Evolutionary conservation across 257 asterid genomes (phyloP), one percentile per base, ranked within the genome.

Genomic region (Capsicum pubescens): DNA sequence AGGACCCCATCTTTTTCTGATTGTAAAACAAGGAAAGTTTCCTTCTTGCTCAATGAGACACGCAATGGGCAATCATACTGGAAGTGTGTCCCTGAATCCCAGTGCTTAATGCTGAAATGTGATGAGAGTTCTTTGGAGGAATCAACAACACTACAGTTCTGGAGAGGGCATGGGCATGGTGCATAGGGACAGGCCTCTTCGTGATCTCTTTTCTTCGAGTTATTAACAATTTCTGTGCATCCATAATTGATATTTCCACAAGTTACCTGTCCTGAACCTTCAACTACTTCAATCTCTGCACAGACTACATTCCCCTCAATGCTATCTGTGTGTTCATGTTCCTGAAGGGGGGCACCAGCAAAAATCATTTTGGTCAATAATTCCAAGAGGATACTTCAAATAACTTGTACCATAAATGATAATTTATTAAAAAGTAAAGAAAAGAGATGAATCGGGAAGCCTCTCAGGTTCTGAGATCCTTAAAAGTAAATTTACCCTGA

Each of bases 161-260:
- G 85, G 60, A 93, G 79, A 74, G 99, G 99, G 92, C 98, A 97
- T 46, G 92, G 90, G 80, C 99, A 96, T 7, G 98, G 99, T 9
- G 95, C 84, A 82, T 82, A 87, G 64, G 77, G 21, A 87, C 99
- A 96, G 86, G 89, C 48, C 79, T 91, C 92, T 86, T 93, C 98
- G 9, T 96, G 99, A 85, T 91, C 89, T 83, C 90, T 90, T 86
- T 92, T 88, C 78, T 86, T 91, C 42, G 84, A 86, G 85, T 87
- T 86, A 64, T 91, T 94, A 74, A 92, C 88, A 16, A 89, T 86
- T 85, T 89, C 92, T 39, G 89, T 46, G 84, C 98, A 96, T 6
- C 99, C 98, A 32, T 92, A 94, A n/a, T 89, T 95, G 71, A 92
- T 84, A 36, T 96, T 92, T 85, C 93, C 86, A 86, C 98, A 96